Evolutionary conservation across 2,329 filamentous ascomycete species (phyloP).

Genomic region (Colletotrichum sp.): DNA sequence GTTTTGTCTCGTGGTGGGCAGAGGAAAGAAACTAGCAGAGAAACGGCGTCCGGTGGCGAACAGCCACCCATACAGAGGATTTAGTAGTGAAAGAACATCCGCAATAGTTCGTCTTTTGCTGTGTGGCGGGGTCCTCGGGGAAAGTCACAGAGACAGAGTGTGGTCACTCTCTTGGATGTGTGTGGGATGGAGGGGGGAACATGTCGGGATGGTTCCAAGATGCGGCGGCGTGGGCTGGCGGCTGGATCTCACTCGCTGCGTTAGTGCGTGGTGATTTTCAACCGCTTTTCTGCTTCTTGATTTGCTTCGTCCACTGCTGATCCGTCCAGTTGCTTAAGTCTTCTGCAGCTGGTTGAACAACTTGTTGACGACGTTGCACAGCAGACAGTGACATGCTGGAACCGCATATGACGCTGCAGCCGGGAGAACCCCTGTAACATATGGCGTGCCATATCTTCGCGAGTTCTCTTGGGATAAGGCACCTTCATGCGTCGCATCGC

Average conservation of each 20-base stretch:
- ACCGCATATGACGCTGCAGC: background rate
- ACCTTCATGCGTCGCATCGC: slow-evolving; percentile 2
- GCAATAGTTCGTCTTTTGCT: background rate
- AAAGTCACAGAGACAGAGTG: background rate
- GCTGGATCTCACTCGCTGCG: slow-evolving; percentile 12
- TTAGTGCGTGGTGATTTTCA: background rate
- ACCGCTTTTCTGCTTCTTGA: background rate
- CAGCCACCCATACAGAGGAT: background rate
- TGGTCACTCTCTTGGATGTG: background rate
- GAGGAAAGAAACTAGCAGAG: background rate
- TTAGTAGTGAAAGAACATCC: background rate
- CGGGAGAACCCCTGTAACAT: background rate
- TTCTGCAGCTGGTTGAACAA: background rate
- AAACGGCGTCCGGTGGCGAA: background rate
- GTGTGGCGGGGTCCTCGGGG: background rate
- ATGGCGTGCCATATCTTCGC: background rate
- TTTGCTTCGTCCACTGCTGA: background rate
- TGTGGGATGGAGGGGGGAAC: background rate
- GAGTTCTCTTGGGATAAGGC: background rate
- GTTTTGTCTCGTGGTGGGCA: background rate
- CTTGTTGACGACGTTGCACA: background rate
- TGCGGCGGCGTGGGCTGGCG: slow-evolving; percentile 11
- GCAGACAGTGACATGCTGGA: background rate
- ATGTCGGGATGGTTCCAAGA: slow-evolving; percentile 10
- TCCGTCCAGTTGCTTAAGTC: background rate